A percentile compares a stretch with the other conserved stretches of the same genome.
Conservation (phyloP, 2,329 filamentous ascomycete genomes). For the Coniosporium tulheliwenetii region DNA sequence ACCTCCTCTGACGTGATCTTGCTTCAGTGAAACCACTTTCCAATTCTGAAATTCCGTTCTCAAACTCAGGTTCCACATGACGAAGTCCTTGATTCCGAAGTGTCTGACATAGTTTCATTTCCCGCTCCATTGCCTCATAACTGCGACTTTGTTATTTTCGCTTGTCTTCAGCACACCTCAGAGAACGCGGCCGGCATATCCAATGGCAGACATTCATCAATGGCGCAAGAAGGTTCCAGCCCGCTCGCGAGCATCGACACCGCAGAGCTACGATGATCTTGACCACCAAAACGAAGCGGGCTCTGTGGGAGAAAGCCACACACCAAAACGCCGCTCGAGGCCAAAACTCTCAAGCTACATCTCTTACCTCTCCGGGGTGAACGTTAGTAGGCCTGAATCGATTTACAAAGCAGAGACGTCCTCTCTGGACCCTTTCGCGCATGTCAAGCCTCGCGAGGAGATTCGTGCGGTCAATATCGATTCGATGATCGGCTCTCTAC, state of each 20-base stretch:
- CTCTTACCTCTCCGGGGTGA: conserved; percentile 11
- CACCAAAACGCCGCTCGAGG: conserved; percentile 17
- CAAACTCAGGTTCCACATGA: too few relatives aligned
- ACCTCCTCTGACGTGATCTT: too few relatives aligned
- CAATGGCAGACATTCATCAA: conserved; percentile 18
- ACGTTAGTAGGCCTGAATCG: conserved; percentile 4
- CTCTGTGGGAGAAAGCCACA: conserved; percentile 6
- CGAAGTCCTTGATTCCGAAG: too few relatives aligned
- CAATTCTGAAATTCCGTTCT: too few relatives aligned
- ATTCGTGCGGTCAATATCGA: not conserved
- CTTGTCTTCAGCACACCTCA: too few relatives aligned
- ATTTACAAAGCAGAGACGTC: conserved; percentile 11
- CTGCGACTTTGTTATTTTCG: too few relatives aligned
- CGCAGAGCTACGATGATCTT: conserved; percentile 10
- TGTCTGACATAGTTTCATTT: too few relatives aligned
- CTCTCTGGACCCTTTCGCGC: conserved; percentile 7
- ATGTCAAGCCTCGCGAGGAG: not conserved
- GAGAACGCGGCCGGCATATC: not conserved
- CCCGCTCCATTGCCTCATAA: too few relatives aligned
- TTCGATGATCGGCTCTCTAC: conserved; percentile 14
- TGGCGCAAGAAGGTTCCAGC: conserved; percentile 17
- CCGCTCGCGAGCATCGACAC: conserved; percentile 12
- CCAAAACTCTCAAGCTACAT: conserved; percentile 25
- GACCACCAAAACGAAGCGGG: conserved; percentile 11
- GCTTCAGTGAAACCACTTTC: too few relatives aligned